phyloP scores from a whole-genome alignment of 2,329 filamentous ascomycete genomes.

The Chaetomiaceae sp. region DNA sequence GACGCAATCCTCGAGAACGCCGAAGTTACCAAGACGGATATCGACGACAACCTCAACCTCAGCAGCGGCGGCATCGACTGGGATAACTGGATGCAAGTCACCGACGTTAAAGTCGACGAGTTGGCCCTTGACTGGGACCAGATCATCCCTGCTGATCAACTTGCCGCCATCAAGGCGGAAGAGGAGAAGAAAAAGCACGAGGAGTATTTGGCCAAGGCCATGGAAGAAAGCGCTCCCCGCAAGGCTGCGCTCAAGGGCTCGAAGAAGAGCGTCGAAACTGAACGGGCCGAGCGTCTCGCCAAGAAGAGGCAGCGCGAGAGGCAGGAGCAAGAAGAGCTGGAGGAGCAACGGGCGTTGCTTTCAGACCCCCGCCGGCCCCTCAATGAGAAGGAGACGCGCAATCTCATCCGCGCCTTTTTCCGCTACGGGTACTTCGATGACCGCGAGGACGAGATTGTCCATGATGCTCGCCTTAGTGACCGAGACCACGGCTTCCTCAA shows the following conservation, averaged over 20 bases:
- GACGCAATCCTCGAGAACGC: constrained; percentile 96
- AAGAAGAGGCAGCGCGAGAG: constrained; percentile 64
- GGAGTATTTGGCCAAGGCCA: constrained; percentile 73
- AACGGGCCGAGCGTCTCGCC: constrained; percentile 59
- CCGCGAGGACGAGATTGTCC: constrained; percentile 78
- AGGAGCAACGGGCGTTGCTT: constrained; percentile 68
- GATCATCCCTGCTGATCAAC: constrained; percentile 90
- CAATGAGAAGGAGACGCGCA: constrained; percentile 86
- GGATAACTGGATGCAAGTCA: constrained; percentile 96
- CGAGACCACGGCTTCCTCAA: constrained; percentile 79
- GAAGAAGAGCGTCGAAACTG: constrained; percentile 47
- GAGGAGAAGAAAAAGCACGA: constrained; percentile 82
- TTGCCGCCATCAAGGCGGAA: constrained; percentile 83
- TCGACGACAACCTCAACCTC: constrained; percentile 84
- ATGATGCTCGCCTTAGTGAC: constrained; percentile 77
- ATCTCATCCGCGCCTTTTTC: constrained; percentile 85
- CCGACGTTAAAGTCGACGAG: constrained; percentile 90
- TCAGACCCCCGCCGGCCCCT: constrained; percentile 85
- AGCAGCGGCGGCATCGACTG: constrained; percentile 81
- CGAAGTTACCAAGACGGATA: constrained; percentile 93
- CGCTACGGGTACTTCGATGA: constrained; percentile 89
- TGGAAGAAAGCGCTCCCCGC: constrained; percentile 82
- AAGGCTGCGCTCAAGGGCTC: constrained; percentile 60
- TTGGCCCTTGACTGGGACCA: constrained; percentile 87
- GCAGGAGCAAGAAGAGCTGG: constrained; percentile 67